phyloP scores from a whole-genome alignment of 2,329 filamentous ascomycete genomes.

The Penicillium sp. region DNA sequence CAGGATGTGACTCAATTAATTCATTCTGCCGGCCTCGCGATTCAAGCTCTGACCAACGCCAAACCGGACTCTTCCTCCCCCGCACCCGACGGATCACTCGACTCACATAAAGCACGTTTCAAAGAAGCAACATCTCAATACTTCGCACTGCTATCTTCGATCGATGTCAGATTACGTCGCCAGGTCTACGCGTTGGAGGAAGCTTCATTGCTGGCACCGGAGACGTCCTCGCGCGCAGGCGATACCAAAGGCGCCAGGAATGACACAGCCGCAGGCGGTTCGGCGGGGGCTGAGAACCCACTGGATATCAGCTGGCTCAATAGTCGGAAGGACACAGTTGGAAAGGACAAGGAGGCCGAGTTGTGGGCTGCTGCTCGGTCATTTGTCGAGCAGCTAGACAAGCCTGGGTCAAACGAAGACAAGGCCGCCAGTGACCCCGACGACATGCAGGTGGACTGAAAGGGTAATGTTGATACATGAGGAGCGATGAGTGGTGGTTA shows the following conservation, averaged over 20 bases:
- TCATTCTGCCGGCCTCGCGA: conserved; percentile 61
- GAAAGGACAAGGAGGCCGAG: conserved; percentile 80
- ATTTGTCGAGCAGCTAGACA: conserved; percentile 52
- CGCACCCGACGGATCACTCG: conserved; percentile 44
- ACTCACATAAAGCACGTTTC: conserved; percentile 62
- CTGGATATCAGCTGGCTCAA: conserved; percentile 91
- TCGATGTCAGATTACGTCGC: conserved; percentile 73
- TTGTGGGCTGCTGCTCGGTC: conserved; percentile 66
- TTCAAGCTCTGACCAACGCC: conserved; percentile 63
- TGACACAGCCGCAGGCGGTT: conserved; percentile 20
- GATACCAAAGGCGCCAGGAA: conserved; percentile 34
- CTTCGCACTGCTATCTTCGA: conserved; percentile 70
- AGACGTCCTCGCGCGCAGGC: conserved; percentile 37
- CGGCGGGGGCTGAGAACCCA: conserved; percentile 51
- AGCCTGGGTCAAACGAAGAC: conserved; percentile 6
- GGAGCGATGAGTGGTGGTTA: conserved; percentile 25
- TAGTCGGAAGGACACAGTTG: conserved; percentile 78
- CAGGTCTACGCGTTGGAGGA: conserved; percentile 82
- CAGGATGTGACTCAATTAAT: conserved; percentile 59
- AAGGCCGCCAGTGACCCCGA: conserved; percentile 27
- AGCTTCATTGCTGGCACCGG: conserved; percentile 67
- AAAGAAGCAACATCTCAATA: conserved; percentile 62
- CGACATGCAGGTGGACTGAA: conserved; percentile 45
- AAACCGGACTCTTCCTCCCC: conserved; percentile 35
- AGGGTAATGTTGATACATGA: conserved; percentile 44